phyloP scores from a whole-genome alignment of 2,329 filamentous ascomycete species.

The Ceratocystis lukuohia region DNA sequence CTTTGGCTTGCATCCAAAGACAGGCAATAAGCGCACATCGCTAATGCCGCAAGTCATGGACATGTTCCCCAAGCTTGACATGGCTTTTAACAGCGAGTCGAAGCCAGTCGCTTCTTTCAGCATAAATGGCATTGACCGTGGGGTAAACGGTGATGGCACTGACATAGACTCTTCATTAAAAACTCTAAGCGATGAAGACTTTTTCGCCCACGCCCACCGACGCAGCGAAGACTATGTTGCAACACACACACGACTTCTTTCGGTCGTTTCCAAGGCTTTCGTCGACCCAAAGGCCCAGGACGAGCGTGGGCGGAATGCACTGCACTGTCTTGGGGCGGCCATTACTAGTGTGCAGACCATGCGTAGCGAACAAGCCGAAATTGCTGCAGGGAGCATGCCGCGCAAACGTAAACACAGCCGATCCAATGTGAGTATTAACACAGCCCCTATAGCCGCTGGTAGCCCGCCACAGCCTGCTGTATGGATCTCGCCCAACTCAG shows the following conservation, averaged over 20 bases:
- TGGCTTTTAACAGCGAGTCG: not conserved
- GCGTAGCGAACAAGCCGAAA: conserved; percentile 5
- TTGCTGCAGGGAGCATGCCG: not conserved
- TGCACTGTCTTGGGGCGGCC: conserved; percentile 45
- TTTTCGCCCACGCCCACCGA: conserved; percentile 1
- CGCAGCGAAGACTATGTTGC: conserved; percentile 19
- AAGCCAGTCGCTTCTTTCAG: not conserved
- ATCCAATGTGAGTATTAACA: conserved; percentile 10
- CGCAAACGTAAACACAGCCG: conserved; percentile 31
- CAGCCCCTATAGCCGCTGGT: conserved; percentile 11
- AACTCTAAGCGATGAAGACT: conserved; percentile 13
- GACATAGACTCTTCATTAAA: not conserved
- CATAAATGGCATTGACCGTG: not conserved
- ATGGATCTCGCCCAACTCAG: conserved; percentile 23
- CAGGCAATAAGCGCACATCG: not conserved
- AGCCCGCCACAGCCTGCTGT: not conserved
- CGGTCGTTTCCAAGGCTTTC: conserved; percentile 20
- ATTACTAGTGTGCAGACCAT: conserved; percentile 31
- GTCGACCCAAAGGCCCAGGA: conserved; percentile 26
- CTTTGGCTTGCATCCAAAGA: conserved; percentile 30
- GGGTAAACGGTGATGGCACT: not conserved
- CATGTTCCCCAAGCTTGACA: not conserved
- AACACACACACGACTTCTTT: conserved; percentile 19
- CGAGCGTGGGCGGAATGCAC: conserved; percentile 38
- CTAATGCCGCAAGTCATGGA: not conserved